phyloP scores from a whole-genome alignment of 192 early-diverging fungal species.

The Pilaira anomala region DNA sequence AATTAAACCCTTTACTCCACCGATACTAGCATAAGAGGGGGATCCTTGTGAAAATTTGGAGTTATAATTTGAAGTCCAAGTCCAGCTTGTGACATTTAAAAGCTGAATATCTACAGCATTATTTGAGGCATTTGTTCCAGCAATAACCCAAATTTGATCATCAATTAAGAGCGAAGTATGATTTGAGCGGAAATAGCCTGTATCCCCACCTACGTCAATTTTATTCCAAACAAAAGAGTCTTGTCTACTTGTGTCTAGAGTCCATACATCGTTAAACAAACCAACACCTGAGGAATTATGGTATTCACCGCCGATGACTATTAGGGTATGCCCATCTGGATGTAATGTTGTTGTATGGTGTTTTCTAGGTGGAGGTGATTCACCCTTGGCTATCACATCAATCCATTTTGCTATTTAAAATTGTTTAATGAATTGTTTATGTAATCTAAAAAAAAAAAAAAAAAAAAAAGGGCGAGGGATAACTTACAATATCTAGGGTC shows the following conservation, averaged over 20 bases:
- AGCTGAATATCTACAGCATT: conserved; percentile 14
- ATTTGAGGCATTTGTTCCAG: conserved; percentile 3
- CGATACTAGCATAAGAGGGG: not conserved
- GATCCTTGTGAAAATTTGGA: not conserved
- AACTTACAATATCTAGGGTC: conserved; percentile 14
- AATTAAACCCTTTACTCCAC: conserved; percentile 8
- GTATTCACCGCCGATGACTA: conserved; percentile 6
- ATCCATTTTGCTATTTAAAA: conserved; percentile 8
- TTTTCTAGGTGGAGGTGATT: conserved; percentile 4
- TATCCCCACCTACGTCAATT: not conserved
- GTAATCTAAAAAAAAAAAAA: not conserved
- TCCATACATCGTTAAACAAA: conserved; percentile 11
- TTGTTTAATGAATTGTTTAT: no score
- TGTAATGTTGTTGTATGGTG: conserved; percentile 18
- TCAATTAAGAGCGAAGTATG: conserved; percentile 15
- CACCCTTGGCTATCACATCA: not conserved
- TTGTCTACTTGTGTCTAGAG: not conserved
- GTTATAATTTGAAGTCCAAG: conserved; percentile 1
- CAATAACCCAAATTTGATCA: conserved; percentile 15
- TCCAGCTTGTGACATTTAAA: conserved; percentile 1
- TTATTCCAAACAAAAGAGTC: not conserved
- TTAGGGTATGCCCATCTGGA: not conserved
- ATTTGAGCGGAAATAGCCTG: conserved; percentile 3
- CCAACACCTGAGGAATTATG: not conserved
- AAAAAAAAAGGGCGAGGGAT: not conserved